Evolutionary conservation across 2,329 filamentous ascomycete genomes (phyloP).

Genomic region (Colletotrichum orbiculare): DNA sequence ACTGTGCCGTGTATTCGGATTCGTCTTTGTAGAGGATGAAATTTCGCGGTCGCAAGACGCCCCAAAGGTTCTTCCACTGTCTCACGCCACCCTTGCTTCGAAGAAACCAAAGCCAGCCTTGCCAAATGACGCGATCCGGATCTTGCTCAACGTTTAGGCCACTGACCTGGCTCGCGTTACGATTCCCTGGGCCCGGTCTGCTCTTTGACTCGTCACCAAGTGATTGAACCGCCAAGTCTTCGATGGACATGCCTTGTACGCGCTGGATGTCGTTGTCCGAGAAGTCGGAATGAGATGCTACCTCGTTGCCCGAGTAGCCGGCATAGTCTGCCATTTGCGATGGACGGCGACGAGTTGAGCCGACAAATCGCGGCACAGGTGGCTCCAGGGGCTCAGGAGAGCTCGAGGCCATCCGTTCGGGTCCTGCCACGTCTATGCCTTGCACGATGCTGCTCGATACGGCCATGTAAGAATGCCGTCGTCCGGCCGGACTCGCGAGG

Average conservation of each 20-base stretch:
- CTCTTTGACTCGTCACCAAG: conserved; percentile 38
- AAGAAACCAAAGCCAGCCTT: conserved; percentile 88
- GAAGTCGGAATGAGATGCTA: conserved; percentile 87
- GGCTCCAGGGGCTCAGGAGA: conserved; percentile 69
- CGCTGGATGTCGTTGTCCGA: conserved; percentile 74
- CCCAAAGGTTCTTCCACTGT: conserved; percentile 96
- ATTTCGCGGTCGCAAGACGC: conserved; percentile 85
- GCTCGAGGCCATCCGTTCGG: conserved; percentile 59
- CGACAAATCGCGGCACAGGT: conserved; percentile 47
- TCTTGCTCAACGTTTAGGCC: conserved; percentile 69
- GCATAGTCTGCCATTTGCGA: conserved; percentile 75
- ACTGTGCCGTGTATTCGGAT: conserved; percentile 85
- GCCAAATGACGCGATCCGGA: conserved; percentile 90
- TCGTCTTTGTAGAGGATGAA: conserved; percentile 94
- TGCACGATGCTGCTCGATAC: conserved; percentile 11
- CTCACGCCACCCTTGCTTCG: conserved; percentile 85
- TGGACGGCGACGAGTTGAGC: conserved; percentile 56
- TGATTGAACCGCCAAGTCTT: conserved; percentile 58
- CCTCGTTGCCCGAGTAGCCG: conserved; percentile 70
- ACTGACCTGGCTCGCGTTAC: conserved; percentile 73
- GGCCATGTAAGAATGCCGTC: conserved; percentile 56
- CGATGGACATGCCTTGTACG: conserved; percentile 62
- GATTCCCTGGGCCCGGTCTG: conserved; percentile 51
- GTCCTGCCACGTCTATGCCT: conserved; percentile 10
- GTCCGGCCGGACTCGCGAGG: conserved; percentile 72